A percentile compares a stretch with the other conserved stretches of the same genome.
Conservation (phyloP, 768 basidiomycete genomes). For the Tubosaeta brunneosetosa region DNA sequence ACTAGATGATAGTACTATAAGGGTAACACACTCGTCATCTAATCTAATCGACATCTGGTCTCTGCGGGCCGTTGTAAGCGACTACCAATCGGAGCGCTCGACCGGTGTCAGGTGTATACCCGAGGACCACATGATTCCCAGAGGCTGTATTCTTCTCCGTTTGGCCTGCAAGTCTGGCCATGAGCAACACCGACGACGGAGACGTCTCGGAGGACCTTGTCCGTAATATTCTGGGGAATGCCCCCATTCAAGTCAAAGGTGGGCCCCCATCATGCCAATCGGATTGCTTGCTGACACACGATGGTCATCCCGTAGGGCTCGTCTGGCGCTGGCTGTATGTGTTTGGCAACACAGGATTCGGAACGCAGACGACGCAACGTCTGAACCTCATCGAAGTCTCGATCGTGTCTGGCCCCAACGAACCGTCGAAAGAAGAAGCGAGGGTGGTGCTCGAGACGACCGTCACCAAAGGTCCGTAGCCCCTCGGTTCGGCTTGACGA, state of each 20-base stretch:
- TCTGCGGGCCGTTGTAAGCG: neutral
- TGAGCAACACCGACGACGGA: neutral
- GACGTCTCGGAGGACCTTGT: conserved; percentile 1
- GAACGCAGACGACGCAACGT: conserved; percentile 2
- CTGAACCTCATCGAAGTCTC: conserved; percentile 37
- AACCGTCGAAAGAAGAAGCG: conserved; percentile 33
- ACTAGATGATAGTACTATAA: conserved; percentile 11
- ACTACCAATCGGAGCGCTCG: neutral
- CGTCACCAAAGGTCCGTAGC: conserved; percentile 40
- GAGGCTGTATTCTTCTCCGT: neutral
- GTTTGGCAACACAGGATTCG: conserved; percentile 26
- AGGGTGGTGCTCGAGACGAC: conserved; percentile 39
- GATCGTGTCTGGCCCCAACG: conserved; percentile 33
- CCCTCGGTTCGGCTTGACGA: too few relatives aligned
- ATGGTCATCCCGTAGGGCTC: conserved; percentile 22
- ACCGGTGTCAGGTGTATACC: neutral
- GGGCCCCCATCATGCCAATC: neutral
- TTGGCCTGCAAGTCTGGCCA: neutral
- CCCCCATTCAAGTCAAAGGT: conserved; percentile 20
- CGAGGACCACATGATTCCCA: neutral
- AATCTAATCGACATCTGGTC: conserved; percentile 12
- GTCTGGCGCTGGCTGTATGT: conserved; percentile 37
- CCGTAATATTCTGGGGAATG: conserved; percentile 17
- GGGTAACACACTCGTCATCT: conserved; percentile 2
- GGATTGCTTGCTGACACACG: neutral